A percentile compares a stretch with the other conserved stretches of the same genome.
Conservation (phyloP, 2,329 filamentous ascomycete species). For the Xenosphaeropsis pyriputrescens region DNA sequence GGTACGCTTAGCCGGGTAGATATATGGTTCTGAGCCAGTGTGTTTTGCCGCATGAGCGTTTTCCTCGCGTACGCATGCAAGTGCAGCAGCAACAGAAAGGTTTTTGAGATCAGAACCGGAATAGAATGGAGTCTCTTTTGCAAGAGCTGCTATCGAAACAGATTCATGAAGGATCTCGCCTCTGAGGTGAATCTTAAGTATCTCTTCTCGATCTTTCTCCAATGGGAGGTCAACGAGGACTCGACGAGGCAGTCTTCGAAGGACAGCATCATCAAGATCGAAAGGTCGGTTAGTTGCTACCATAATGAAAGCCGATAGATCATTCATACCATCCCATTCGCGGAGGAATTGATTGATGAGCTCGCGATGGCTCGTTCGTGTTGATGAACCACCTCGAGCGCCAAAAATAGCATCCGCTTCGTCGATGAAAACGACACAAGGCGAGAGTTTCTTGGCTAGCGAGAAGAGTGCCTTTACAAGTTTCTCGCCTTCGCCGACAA, state of each 20-base stretch:
- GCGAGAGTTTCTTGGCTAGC: conserved; percentile 78
- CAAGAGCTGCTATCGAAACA: conserved; percentile 47
- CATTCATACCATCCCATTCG: conserved; percentile 87
- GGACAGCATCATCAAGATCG: conserved; percentile 79
- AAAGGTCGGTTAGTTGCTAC: conserved; percentile 93
- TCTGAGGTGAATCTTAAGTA: conserved; percentile 56
- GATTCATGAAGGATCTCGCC: conserved; percentile 46
- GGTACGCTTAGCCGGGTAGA: conserved; percentile 53
- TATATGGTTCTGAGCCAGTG: conserved; percentile 22
- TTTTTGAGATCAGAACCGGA: conserved; percentile 79
- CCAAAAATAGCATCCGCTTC: conserved; percentile 90
- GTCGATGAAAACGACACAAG: conserved; percentile 92
- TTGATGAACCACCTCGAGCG: conserved; percentile 50
- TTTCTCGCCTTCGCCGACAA: conserved; percentile 91
- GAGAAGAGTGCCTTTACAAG: conserved; percentile 87
- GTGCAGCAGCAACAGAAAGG: conserved; percentile 62
- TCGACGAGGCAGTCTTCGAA: conserved; percentile 59
- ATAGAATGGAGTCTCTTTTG: conserved; percentile 58
- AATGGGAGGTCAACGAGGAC: conserved; percentile 61
- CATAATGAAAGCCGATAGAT: conserved; percentile 87
- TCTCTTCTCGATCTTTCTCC: conserved; percentile 48
- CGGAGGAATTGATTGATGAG: conserved; percentile 93
- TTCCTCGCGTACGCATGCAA: conserved; percentile 68
- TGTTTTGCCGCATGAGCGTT: conserved; percentile 26
- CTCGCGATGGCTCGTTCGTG: conserved; percentile 63